Conservation (phyloP, 768 basidiomycete species). For the Cytidiella melzeri region DNA sequence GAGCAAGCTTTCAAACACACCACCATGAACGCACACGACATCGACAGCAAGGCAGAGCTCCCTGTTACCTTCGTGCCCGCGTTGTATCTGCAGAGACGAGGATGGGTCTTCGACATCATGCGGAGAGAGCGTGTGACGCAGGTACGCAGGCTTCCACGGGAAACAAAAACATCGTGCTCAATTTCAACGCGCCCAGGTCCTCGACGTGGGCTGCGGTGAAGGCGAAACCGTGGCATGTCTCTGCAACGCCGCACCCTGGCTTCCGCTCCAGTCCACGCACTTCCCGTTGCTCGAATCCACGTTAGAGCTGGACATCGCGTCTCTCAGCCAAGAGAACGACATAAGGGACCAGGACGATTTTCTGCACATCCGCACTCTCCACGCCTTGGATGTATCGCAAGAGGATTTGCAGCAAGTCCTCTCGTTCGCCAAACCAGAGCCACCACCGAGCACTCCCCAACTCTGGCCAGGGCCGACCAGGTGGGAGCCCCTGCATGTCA, state of each 20-base stretch:
- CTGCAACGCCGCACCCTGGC: constrained; percentile 71
- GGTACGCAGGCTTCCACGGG: too few relatives aligned
- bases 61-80: constrained; percentile 22
- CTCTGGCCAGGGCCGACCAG: constrained; percentile 26
- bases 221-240: constrained; percentile 67
- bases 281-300: background rate
- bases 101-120: constrained; percentile 25
- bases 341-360: constrained; percentile 26
- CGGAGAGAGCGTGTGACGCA: constrained; percentile 18
- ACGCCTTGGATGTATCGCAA: constrained; percentile 62
- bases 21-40: too few relatives aligned
- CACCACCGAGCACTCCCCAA: constrained; percentile 1
- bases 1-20: too few relatives aligned
- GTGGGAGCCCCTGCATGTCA: constrained; percentile 64
- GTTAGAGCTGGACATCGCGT: background rate
- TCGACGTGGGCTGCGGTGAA: constrained; percentile 84
- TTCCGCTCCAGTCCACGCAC: constrained; percentile 30
- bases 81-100: constrained; percentile 22
- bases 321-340: background rate
- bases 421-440: constrained; percentile 38
- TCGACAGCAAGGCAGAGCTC: constrained; percentile 13
- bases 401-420: constrained; percentile 51
- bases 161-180: too few relatives aligned
- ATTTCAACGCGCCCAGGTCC: too few relatives aligned
- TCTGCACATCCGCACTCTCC: constrained; percentile 50